phyloP scores from a whole-genome alignment of 169 alveolate species.

The Cryptosporidium baileyi region DNA sequence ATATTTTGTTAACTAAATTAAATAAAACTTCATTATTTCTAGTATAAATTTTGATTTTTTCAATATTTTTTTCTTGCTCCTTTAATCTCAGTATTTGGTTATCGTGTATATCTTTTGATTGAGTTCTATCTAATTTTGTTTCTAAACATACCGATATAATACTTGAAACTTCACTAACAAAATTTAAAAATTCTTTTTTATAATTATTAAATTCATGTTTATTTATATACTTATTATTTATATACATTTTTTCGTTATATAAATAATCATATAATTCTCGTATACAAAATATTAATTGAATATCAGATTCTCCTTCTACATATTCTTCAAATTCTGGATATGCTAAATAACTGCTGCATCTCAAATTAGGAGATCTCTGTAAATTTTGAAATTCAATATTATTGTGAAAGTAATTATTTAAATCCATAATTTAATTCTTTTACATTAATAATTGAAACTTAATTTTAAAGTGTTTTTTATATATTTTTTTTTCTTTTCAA shows the following conservation, averaged over 20 bases:
- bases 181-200: neutral
- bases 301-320: constrained; percentile 13
- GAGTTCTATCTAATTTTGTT: constrained; percentile 4
- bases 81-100: constrained; percentile 2
- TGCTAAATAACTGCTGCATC: constrained; percentile 32
- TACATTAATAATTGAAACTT: too few relatives aligned
- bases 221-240: neutral
- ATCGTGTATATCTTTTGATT: neutral
- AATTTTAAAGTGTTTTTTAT: too few relatives aligned
- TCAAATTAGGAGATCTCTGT: neutral
- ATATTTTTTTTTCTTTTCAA: too few relatives aligned
- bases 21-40: neutral
- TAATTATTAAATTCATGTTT: neutral
- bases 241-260: neutral
- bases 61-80: constrained; percentile 12
- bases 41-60: neutral
- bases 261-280: constrained; percentile 50
- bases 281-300: constrained; percentile 27
- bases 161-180: constrained; percentile 29
- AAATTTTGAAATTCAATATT: neutral
- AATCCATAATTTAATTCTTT: neutral
- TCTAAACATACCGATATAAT: constrained; percentile 50
- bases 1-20: neutral
- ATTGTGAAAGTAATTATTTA: neutral
- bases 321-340: constrained; percentile 36